These are phyloP conservation scores for Polytrichum commune DNA, from an alignment of 225 moss, liverwort and hornwort species.

Conservation along the genomic window DNA sequence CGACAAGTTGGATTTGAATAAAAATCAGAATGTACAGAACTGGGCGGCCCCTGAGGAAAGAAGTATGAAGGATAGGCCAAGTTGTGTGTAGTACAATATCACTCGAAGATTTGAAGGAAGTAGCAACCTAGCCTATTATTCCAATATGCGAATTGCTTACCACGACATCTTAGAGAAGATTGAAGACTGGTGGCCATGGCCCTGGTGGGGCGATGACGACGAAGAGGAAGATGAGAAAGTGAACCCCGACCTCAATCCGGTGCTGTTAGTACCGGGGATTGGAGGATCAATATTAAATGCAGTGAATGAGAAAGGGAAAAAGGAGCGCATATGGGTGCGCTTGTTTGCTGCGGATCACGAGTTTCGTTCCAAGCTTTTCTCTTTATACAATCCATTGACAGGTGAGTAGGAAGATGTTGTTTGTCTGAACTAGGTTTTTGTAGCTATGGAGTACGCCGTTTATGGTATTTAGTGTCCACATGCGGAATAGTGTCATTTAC, in stretches of 20 bases:
- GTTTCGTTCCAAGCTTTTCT: constrained; percentile 81
- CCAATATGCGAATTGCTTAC: constrained; percentile 23
- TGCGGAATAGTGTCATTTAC: too few species aligned
- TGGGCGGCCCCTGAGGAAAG: too few species aligned
- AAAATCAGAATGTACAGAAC: too few species aligned
- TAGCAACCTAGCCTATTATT: not conserved
- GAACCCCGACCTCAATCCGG: constrained; percentile 56
- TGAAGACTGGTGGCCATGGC: constrained; percentile 86
- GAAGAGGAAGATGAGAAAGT: constrained; percentile 13
- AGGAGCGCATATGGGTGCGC: constrained; percentile 90
- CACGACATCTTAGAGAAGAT: constrained; percentile 42
- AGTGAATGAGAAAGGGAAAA: constrained; percentile 59
- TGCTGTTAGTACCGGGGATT: constrained; percentile 78
- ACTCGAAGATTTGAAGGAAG: too few species aligned
- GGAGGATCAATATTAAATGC: constrained; percentile 79
- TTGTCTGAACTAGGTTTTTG: too few species aligned
- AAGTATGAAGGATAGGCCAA: too few species aligned
- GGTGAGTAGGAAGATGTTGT: constrained; percentile 21
- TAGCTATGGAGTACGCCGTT: too few species aligned
- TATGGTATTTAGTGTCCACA: too few species aligned
- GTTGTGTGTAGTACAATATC: too few species aligned
- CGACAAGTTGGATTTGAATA: too few species aligned
- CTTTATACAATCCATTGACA: constrained; percentile 65
- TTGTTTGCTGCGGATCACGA: constrained; percentile 85
- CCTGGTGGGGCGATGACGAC: constrained; percentile 26